Evolutionary conservation across 73 alveolate species (phyloP), one percentile per base, ranked within the genome.

Genomic region (Symbiodinium pilosum): DNA sequence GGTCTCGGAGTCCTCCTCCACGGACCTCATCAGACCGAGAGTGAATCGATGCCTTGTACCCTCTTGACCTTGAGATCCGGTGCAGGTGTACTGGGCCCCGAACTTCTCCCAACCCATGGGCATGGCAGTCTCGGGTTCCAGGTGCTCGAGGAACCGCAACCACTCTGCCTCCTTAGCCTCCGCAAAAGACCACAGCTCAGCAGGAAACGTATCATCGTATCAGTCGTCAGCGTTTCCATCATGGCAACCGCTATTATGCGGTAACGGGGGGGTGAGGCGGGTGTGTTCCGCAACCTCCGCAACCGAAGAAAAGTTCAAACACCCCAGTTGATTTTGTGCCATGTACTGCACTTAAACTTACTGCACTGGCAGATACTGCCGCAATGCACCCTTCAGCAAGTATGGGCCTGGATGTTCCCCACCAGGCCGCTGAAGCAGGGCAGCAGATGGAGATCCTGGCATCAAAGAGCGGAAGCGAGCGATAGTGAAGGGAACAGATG

Each of bases 91-190:
- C 32, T 38, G 12, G 34, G 81, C 4, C 47, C 86, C 43, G 21
- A 81, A 43, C 77, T 91, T 91, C 54, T 91, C 97, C 97, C 97
- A 91, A 21, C 97, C 97, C 9, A n/a, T 42, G n/a, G 97, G 99
- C 20, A 99, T 42, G 18, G 99, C 94, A 86, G 68, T 87, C 81
- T 99, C 99, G 28, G 99, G 99, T 56, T 99, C 88, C 28, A 99
- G 38, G 87, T 99, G 99, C 87, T 99, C 99, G 84, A 73, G 77
- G 97, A 99, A 98, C 52, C 81, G 85, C 64, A 85, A 86, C 99
- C 99, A 98, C 40, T 95, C 93, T 41, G 99, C 56, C 51, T 84
- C 94, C 43, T 99, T 99, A 41, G 94, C 86, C 56, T 87, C 77
- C 77, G 11, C 34, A 26, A 14, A 14, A 26, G 20, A 52, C 28